Percentiles rank a stretch among this genome's conserved stretches.
Evolutionary conservation across 345 rosid genomes (phyloP).

Genomic region (Eucalyptus regnans): DNA sequence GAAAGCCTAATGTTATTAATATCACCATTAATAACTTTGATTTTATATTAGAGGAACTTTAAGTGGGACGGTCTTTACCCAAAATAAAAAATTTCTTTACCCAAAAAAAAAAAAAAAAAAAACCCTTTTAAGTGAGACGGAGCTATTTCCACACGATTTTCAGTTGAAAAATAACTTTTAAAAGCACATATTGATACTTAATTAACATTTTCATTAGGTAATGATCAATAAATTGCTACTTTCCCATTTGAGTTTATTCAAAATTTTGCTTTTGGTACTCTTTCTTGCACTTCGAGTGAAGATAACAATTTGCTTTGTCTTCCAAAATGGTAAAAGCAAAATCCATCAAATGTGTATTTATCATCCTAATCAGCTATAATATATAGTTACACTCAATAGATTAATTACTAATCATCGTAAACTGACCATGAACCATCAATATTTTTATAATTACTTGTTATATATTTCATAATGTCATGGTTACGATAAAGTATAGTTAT

Average conservation of each 20-base stretch:
- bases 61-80: not conserved
- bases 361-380: not conserved
- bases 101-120: too few relatives aligned
- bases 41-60: not conserved
- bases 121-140: not conserved
- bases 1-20: not conserved
- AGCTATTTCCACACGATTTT: not conserved
- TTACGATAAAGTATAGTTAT: not conserved
- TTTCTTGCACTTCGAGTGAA: not conserved
- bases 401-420: not conserved
- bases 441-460: not conserved
- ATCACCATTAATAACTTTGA: not conserved
- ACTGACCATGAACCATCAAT: not conserved
- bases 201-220: not conserved
- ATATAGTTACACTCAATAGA: not conserved
- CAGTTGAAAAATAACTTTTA: not conserved
- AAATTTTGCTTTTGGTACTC: not conserved
- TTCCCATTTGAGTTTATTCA: not conserved
- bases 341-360: not conserved
- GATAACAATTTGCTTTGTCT: not conserved
- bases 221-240: not conserved
- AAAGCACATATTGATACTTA: too few relatives aligned
- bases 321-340: not conserved
- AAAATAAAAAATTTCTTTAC: too few relatives aligned
- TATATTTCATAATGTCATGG: not conserved